Base-by-base conservation (phyloP, 1,139 yeast species). In the Saccharomyces uvarum region DNA sequence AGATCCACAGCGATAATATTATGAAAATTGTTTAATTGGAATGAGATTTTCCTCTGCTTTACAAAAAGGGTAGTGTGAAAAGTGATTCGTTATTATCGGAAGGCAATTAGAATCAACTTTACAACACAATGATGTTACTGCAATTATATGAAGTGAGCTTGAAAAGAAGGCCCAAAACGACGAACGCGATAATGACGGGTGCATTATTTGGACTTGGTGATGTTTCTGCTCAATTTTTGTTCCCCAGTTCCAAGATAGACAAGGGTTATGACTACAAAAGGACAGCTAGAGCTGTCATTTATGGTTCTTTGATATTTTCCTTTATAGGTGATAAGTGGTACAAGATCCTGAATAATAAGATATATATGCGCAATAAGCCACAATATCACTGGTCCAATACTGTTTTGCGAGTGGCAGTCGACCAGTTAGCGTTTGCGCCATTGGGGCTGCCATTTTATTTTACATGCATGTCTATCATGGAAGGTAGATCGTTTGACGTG, bases 351-450 rank as follows among this genome's bases (percentile, higher is more conserved):
- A 82, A 86, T 38, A 55, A 55, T 28, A 71, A 64, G 41, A 66
- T 85, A 9, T 73, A 71, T 52, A 53, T 69, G 4, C 59, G 65
- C 6, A 60, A 67, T 47, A 67, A 71, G 29, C 60, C 62, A 6
- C 57, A 53, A 4, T 58, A 63, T 3, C 66, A 68, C 11, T 49
- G 67, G 51, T 56, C 61, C 19, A 66, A 70, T 59, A 74, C 80
- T 0, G 33, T 75, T 0, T 64, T 77, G 2, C 71, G 88, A 52
- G 90, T 87, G 13, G 78, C 78, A 0, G 77, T 78, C 4, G 98
- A 90, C 70, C 98, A 90, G 67, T 66, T 82, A 32, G 59, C 77
- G 0, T 89, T 88, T 77, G 89, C 96, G 0, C 97, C 97, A 2
- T 67, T 84, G 28, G 78, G 86, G 5, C 78, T 87, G 13, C 89